Evolutionary conservation across 352 stramenopile species (phyloP).

Genomic region (Phytophthora pinifolia): DNA sequence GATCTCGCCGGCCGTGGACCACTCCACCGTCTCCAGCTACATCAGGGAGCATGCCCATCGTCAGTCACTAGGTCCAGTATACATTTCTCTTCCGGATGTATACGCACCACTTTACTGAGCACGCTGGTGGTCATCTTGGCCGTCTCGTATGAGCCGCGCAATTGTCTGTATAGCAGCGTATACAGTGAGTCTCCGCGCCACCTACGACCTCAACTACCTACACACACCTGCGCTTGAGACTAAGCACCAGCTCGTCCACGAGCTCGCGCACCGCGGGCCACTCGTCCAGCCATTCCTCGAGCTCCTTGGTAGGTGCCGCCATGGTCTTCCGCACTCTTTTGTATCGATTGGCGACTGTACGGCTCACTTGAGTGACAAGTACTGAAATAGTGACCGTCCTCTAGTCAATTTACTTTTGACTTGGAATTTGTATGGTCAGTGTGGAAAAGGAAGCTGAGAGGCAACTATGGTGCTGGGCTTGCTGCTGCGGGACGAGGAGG

Average conservation of each 20-base stretch:
- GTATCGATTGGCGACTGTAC: too few relatives aligned
- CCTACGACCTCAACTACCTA: neutral
- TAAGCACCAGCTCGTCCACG: constrained; percentile 75
- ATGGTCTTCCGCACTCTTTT: constrained; percentile 5
- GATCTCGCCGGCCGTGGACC: constrained; percentile 78
- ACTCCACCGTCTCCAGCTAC: constrained; percentile 78
- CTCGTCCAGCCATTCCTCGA: constrained; percentile 74
- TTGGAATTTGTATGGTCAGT: neutral
- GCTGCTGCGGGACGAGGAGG: constrained; percentile 77
- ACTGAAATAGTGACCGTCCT: neutral
- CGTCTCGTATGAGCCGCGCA: constrained; percentile 80
- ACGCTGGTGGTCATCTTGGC: constrained; percentile 77
- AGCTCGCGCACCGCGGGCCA: constrained; percentile 72
- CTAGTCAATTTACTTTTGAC: neutral
- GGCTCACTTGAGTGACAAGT: too few relatives aligned
- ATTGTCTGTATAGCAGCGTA: constrained; percentile 36
- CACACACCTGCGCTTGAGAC: constrained; percentile 73
- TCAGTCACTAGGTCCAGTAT: constrained; percentile 4
- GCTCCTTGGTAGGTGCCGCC: constrained; percentile 29
- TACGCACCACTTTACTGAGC: constrained; percentile 67
- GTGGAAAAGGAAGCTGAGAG: neutral
- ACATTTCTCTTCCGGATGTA: constrained; percentile 1
- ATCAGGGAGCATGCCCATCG: neutral
- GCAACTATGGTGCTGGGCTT: constrained; percentile 71
- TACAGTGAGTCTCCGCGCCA: neutral